Evolutionary conservation across 768 basidiomycete species (phyloP), one percentile per base, ranked within the genome.

Genomic region (Baorangia bicolor): DNA sequence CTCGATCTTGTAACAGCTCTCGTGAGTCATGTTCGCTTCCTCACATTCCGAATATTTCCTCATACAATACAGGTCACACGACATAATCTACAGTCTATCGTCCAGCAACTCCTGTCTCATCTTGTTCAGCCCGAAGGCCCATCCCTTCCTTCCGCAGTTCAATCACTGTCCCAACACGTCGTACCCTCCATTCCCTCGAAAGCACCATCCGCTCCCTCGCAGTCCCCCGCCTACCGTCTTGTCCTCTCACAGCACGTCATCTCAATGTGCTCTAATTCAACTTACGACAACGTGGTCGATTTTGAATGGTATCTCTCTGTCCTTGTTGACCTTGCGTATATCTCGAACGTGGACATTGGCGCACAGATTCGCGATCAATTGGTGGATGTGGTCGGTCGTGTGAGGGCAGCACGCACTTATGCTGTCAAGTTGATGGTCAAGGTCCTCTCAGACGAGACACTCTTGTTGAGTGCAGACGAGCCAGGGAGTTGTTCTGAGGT

Each of bases 281-380:
- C 87, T 21, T 98, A 96, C 68, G 86, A 87, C 49, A 89, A 94
- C 64, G 80, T 99, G 27, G 79, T 81, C 42, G 95, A 98, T 73
- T 98, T 98, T 67, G 92, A 98, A 67, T 99, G 97, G 96, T 97
- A 94, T 70, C 80, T 98, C 21, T 97, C 96, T 5, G 93, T 95
- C 9, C 84, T 98, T 28, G 83, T 98, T 43, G 94, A 98, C 66
- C 78, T 98, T 10, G 86, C 92, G 1, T 92, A 97, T 67, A 80
- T 98, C 38, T 89, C 93, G 48, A 82, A 86, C 27, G 91, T 87
- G 45, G 78, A 90, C 60, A 78, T 97, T 45, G 94, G 94, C 2
- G 65, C 74, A 0, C 82, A 89, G 63, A 88, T 98, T 51, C 81
- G 87, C 13, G 86, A 93, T 57, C 90, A 94, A 59, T 75, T 98